Evolutionary conservation across 2,329 filamentous ascomycete species (phyloP), one percentile per base, ranked within the genome.

Genomic region (Massarina eburnea): DNA sequence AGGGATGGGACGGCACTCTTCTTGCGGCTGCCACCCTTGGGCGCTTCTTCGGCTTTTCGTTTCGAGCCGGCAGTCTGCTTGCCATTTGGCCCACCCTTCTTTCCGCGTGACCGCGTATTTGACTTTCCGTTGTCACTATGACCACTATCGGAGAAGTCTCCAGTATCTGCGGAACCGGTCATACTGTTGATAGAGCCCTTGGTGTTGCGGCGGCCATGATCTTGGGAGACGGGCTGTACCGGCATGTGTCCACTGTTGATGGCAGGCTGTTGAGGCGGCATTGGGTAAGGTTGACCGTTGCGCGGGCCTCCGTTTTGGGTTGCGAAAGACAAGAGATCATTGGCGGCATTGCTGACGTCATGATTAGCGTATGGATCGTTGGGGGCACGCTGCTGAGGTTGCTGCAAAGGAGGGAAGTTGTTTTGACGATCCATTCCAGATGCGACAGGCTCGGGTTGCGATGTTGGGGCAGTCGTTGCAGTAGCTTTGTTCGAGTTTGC

Each of bases 301-400:
- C 85, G 79, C 36, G 59, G 54, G 20, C 80, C 80, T 45, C 80
- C 80, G 43, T 84, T 83, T 62, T 89, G 85, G 1, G 62, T 66
- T 39, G 94, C 91, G 47, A 99, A 79, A 81, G 96, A 86, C 61
- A 90, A 95, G 1, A 99, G 78, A 22, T 94, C 91, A 67, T 96
- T 97, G 41, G 92, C 94, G 34, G 92, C 94, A 73, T 96, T 92
- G 60, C 92, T 95, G 42, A 84, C 84, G 64, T 96, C 92, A 71
- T 95, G 90, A 33, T 91, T 88, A 47, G 91, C 87, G 64, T 91
- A 95, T 4, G 85, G 81, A 43, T 89, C 86, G 46, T 72, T 72
- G 43, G 67, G 70, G 22, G 70, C 61, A 45, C 71, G 69, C 49
- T 69, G 64, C 46, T 59, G 58, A 20, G 76, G 66, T 9, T 79